Base-by-base conservation (phyloP, 371 early-diverging fungal species). In the Thermomucor indicae-seudaticae region DNA sequence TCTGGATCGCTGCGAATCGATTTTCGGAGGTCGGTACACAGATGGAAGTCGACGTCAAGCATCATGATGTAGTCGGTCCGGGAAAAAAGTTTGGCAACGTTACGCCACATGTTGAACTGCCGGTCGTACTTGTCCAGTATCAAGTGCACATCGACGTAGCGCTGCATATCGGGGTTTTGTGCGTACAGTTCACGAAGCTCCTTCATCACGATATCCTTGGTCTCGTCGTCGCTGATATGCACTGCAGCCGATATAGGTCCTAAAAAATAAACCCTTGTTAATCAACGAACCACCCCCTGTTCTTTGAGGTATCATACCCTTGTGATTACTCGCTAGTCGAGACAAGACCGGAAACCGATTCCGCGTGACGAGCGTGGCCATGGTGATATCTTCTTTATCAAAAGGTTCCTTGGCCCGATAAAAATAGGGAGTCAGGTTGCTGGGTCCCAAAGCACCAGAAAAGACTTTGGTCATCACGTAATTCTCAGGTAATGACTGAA, bases 71-170 rank as follows among this genome's bases (percentile, higher is more conserved):
- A 84, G 47, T 84, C 79, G 14, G 85, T 76, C 5, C 82, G 75
- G 2, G 85, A 78, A 69, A 84, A 85, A 47, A 85, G 67, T 43
- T 81, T 70, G 38, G 86, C 86, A 8, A 85, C 75, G 43, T 85
- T 85, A 17, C 86, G 72, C 86, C 86, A 85, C 79, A 80, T 72
- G 42, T 85, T 85, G 66, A 85, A 85, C 53, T 85, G 84, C 23
- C 86, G 71, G 27, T 81, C 80, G 61, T 77, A 85, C 43, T 65
- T 73, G 55, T 85, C 86, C 1, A 80, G 58, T 17, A 85, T 68
- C 7, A 85, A 58, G 60, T 85, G 86, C 10, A 82, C 64, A 58
- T 85, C 86, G 10, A 84, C 83, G 53, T 71, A 81, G 28, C 70
- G 58, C 48, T 67, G 62, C 65, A 85, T 70, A 28, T 72, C 70